Conservation (phyloP, 2,329 filamentous ascomycete species). For the Aureobasidium namibiae region DNA sequence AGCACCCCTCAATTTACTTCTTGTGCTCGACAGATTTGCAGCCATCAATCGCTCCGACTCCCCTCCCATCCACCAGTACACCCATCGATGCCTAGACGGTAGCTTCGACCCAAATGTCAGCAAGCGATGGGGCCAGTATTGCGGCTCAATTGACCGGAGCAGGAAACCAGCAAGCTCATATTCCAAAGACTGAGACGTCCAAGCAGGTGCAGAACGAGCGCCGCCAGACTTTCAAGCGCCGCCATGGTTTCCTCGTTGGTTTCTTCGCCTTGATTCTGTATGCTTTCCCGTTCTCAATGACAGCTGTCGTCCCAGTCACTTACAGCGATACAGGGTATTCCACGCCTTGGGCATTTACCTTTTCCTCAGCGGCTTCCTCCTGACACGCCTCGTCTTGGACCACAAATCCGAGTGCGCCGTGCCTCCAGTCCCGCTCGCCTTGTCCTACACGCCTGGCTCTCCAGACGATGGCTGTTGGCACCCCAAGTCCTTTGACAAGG, state of each 20-base stretch:
- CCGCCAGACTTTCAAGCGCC: constrained; percentile 44
- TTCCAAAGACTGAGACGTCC: constrained; percentile 10
- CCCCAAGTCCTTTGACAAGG: constrained; percentile 84
- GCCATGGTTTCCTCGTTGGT: constrained; percentile 45
- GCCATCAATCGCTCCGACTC: neutral
- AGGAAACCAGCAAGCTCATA: constrained; percentile 4
- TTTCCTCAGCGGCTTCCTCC: constrained; percentile 89
- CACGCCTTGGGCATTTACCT: constrained; percentile 78
- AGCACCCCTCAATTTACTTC: constrained; percentile 5
- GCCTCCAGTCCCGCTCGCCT: constrained; percentile 50
- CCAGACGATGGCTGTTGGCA: constrained; percentile 79
- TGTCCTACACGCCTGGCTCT: constrained; percentile 30
- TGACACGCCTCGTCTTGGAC: constrained; percentile 75
- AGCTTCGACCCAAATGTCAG: constrained; percentile 8
- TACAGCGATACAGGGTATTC: constrained; percentile 44
- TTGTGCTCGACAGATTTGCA: neutral
- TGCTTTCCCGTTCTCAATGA: neutral
- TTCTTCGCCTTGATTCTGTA: constrained; percentile 64
- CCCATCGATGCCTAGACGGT: constrained; percentile 9
- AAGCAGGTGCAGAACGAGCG: constrained; percentile 31
- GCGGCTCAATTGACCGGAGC: constrained; percentile 6
- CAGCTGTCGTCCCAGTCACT: neutral
- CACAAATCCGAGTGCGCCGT: constrained; percentile 69
- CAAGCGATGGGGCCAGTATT: neutral
- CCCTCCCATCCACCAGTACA: neutral